Conservation (phyloP, 2,329 filamentous ascomycete genomes). For the Paecilomyces sp. region DNA sequence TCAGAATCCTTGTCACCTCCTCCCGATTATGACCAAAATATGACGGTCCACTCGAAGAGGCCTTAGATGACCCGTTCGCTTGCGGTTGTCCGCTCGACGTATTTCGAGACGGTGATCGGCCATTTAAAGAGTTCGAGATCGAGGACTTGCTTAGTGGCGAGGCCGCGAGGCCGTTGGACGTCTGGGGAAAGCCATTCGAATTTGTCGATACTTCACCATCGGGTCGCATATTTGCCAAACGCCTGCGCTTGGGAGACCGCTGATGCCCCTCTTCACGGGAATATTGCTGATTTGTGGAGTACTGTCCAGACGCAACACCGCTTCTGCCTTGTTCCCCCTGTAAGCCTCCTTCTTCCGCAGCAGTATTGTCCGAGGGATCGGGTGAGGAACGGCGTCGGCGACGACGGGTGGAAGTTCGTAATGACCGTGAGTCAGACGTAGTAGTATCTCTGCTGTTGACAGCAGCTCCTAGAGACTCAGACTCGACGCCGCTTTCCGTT, state of each 20-base stretch:
- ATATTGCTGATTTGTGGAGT: slow-evolving; percentile 14
- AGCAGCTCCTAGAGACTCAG: background rate
- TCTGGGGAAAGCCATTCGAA: slow-evolving; percentile 50
- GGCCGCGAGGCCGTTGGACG: slow-evolving; percentile 50
- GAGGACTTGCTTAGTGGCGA: slow-evolving; percentile 43
- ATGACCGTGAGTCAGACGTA: slow-evolving; percentile 6
- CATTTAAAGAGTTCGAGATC: slow-evolving; percentile 45
- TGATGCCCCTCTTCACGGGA: slow-evolving; percentile 23
- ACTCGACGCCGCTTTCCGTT: slow-evolving; percentile 13
- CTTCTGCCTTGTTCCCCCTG: slow-evolving; percentile 17
- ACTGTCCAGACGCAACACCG: slow-evolving; percentile 18
- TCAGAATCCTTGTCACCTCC: slow-evolving; percentile 85
- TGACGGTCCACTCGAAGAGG: slow-evolving; percentile 25
- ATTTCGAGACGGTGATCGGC: slow-evolving; percentile 36
- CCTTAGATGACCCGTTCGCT: slow-evolving; percentile 32
- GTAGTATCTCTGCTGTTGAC: slow-evolving; percentile 6
- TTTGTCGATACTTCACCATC: slow-evolving; percentile 45
- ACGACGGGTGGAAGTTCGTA: slow-evolving; percentile 19
- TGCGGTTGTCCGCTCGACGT: slow-evolving; percentile 30
- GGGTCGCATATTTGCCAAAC: slow-evolving; percentile 56
- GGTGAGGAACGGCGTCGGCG: slow-evolving; percentile 22
- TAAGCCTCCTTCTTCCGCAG: slow-evolving; percentile 14
- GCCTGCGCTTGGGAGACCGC: slow-evolving; percentile 51
- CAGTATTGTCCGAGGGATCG: slow-evolving; percentile 14
- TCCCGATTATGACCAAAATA: slow-evolving; percentile 87